Percentiles rank a stretch among this genome's conserved stretches.
Conservation (phyloP, 148 eudicot genomes). For the Heliosperma pusillum region DNA sequence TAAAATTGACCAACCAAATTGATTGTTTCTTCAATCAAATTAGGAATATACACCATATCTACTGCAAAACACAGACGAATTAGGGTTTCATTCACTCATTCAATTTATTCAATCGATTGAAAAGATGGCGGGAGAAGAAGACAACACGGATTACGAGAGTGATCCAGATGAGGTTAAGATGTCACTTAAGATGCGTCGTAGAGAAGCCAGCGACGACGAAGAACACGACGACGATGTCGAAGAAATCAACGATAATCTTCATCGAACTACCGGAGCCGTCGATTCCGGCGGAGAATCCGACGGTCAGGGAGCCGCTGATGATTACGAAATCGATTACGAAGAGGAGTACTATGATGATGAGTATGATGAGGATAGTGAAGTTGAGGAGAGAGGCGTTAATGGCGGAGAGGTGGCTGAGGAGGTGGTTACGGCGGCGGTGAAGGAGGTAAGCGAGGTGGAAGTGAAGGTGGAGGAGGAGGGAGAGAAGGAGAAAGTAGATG, state of each 20-base stretch:
- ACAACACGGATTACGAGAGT: slow-evolving; percentile 80
- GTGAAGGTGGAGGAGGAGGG: slow-evolving; percentile 16
- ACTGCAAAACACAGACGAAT: background rate
- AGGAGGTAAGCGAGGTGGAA: slow-evolving; percentile 13
- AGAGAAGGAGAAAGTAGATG: slow-evolving; percentile 7
- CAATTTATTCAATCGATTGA: background rate
- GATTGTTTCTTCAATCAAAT: slow-evolving; percentile 2
- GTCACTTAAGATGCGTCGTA: slow-evolving; percentile 67
- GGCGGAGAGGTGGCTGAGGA: slow-evolving; percentile 15
- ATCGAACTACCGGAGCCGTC: slow-evolving; percentile 20
- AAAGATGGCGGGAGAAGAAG: slow-evolving; percentile 26
- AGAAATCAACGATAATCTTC: slow-evolving; percentile 23
- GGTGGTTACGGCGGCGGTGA: slow-evolving; percentile 2
- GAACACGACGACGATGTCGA: slow-evolving; percentile 37
- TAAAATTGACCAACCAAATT: background rate
- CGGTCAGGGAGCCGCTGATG: slow-evolving; percentile 66
- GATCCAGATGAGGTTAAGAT: slow-evolving; percentile 86
- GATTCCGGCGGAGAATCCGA: slow-evolving; percentile 64
- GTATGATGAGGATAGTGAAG: slow-evolving; percentile 32
- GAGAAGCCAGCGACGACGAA: slow-evolving; percentile 84
- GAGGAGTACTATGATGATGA: slow-evolving; percentile 32
- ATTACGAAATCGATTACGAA: slow-evolving; percentile 46
- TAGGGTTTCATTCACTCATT: slow-evolving; percentile 23
- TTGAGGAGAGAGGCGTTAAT: slow-evolving; percentile 22
- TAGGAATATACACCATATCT: background rate